phyloP scores from a whole-genome alignment of 768 basidiomycete genomes.

The Hericium rajendrae region DNA sequence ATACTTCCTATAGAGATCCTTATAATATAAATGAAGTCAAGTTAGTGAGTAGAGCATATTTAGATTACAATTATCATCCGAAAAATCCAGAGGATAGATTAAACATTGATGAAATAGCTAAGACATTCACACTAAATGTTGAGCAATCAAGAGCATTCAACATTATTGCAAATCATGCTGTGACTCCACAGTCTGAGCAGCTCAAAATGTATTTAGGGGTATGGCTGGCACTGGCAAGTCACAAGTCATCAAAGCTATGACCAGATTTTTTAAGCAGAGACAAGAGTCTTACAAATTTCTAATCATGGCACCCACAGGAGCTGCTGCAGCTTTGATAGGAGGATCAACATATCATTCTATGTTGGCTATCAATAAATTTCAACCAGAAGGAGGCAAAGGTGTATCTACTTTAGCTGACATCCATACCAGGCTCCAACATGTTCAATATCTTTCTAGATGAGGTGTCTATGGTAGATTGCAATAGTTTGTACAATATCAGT shows the following conservation, averaged over 20 bases:
- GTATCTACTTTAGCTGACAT: not conserved
- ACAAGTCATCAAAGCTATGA: slow-evolving; percentile 7
- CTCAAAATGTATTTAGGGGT: slow-evolving; percentile 9
- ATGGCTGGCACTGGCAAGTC: slow-evolving; percentile 18
- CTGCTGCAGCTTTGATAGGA: slow-evolving; percentile 10
- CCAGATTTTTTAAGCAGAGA: slow-evolving; percentile 6
- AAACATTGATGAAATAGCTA: not conserved
- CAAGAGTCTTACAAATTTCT: slow-evolving; percentile 5
- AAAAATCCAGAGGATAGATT: not conserved
- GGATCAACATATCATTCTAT: slow-evolving; percentile 17
- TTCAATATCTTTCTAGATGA: slow-evolving; percentile 35
- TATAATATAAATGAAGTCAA: not conserved
- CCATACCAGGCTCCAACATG: slow-evolving; percentile 11
- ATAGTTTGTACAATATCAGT: slow-evolving; percentile 19
- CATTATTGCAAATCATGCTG: slow-evolving; percentile 13
- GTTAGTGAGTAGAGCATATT: not conserved
- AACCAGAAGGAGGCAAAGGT: not conserved
- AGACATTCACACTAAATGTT: slow-evolving; percentile 6
- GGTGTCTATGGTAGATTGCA: slow-evolving; percentile 31
- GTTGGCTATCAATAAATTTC: slow-evolving; percentile 1
- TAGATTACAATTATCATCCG: not conserved
- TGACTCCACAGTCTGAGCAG: not conserved
- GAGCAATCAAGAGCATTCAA: slow-evolving; percentile 15
- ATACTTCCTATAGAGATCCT: not conserved
- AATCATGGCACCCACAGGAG: slow-evolving; percentile 14